Percentiles rank a stretch among this genome's conserved stretches.
Evolutionary conservation across 2,329 filamentous ascomycete species (phyloP).

Genomic region (Ceratocystis ficicola): DNA sequence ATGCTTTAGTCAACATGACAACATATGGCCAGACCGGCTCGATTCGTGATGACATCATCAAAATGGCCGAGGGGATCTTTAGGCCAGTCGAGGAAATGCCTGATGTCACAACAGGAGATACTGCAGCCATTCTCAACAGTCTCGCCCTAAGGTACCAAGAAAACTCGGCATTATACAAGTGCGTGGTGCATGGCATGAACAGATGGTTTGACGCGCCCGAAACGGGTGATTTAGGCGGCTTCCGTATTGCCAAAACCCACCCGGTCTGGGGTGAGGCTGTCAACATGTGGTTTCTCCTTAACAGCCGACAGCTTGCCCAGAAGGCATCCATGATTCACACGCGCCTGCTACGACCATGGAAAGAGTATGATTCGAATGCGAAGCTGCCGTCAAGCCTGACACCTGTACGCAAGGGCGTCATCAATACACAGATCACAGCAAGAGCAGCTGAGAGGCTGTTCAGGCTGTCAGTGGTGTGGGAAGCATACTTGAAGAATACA

Average conservation of each 20-base stretch:
- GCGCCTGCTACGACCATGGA: not conserved
- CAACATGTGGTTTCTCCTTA: constrained; percentile 5
- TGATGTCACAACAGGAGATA: constrained; percentile 1
- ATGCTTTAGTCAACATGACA: not conserved
- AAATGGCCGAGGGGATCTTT: not conserved
- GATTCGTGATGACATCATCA: constrained; percentile 6
- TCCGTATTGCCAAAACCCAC: not conserved
- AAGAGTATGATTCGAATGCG: constrained; percentile 5
- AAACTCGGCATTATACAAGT: constrained; percentile 8
- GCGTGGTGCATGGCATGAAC: constrained; percentile 7
- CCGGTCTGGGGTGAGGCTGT: constrained; percentile 3
- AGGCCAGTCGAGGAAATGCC: not conserved
- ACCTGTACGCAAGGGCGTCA: not conserved
- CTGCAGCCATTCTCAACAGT: not conserved
- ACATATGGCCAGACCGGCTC: constrained; percentile 3
- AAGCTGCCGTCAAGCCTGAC: constrained; percentile 3
- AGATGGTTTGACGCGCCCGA: constrained; percentile 3
- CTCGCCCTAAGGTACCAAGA: constrained; percentile 6
- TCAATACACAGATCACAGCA: not conserved
- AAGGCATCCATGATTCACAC: not conserved
- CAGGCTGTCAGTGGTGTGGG: not conserved
- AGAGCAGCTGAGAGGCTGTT: constrained; percentile 1
- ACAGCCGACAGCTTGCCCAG: not conserved
- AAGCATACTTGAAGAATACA: constrained; percentile 2
- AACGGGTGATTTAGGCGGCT: not conserved